Evolutionary conservation across 441 rosid species (phyloP).

Genomic region (Adansonia gregorii): DNA sequence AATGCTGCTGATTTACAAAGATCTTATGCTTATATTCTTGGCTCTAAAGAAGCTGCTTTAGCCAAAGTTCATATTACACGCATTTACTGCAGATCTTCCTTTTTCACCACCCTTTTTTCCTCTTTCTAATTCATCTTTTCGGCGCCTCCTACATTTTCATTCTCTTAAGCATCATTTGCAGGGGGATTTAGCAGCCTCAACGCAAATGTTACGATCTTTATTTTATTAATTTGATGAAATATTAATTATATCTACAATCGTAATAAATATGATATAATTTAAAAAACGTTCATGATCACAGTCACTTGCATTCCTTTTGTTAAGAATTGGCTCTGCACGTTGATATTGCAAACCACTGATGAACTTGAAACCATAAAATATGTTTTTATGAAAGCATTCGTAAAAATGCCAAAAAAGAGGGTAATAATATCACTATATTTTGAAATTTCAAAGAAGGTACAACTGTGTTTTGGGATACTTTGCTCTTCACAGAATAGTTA

Average conservation of each 20-base stretch:
- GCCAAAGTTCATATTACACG: conserved; percentile 22
- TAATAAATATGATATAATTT: too few species aligned
- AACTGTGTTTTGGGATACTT: conserved; percentile 18
- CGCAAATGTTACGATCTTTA: too few species aligned
- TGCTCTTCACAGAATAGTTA: conserved; percentile 35
- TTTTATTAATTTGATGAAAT: too few species aligned
- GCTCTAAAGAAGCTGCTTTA: conserved; percentile 36
- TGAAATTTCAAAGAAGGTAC: background rate
- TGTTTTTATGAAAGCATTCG: background rate
- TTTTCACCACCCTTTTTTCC: conserved; percentile 27
- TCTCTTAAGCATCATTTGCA: conserved; percentile 17
- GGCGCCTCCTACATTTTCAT: background rate
- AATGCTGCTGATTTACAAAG: conserved; percentile 34
- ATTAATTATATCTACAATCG: too few species aligned
- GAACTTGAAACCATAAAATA: background rate
- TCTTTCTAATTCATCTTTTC: conserved; percentile 17
- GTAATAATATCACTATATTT: conserved; percentile 15
- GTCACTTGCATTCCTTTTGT: conserved; percentile 22
- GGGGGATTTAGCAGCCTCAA: too few species aligned
- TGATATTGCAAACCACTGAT: background rate
- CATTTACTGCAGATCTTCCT: background rate
- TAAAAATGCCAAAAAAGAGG: background rate
- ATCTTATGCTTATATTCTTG: conserved; percentile 46
- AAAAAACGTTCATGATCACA: background rate
- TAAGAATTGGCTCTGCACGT: conserved; percentile 21